Percentiles rank a stretch among this genome's conserved stretches.
Conservation (phyloP, 352 stramenopile genomes). For the Phytophthora meadii region DNA sequence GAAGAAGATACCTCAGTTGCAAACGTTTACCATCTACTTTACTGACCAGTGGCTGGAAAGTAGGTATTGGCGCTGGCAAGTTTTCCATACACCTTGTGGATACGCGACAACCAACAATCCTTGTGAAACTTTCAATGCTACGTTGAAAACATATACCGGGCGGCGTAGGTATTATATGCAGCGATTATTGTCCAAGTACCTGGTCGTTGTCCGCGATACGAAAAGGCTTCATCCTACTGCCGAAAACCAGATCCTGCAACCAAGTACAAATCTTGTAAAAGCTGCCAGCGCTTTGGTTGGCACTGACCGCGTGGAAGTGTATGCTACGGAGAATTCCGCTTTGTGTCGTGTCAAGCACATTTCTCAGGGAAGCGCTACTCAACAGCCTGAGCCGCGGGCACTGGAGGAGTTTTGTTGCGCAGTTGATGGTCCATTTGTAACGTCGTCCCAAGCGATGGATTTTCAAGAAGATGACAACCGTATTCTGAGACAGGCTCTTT, state of each 20-base stretch:
- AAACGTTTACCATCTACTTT: neutral
- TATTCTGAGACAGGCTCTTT: neutral
- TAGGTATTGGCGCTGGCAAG: neutral
- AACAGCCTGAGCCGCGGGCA: too few relatives aligned
- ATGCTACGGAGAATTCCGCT: too few relatives aligned
- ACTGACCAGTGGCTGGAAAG: neutral
- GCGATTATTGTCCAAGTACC: slow-evolving; percentile 14
- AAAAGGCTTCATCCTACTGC: too few relatives aligned
- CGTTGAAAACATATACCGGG: neutral
- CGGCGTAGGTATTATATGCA: neutral
- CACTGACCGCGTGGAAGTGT: too few relatives aligned
- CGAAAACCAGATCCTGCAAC: too few relatives aligned
- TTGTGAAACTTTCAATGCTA: too few relatives aligned
- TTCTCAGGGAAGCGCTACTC: too few relatives aligned
- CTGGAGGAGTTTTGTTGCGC: too few relatives aligned
- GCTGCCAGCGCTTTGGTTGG: too few relatives aligned
- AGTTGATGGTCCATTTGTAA: neutral
- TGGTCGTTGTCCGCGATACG: too few relatives aligned
- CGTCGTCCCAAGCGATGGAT: neutral
- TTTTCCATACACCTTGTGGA: neutral
- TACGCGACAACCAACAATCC: neutral
- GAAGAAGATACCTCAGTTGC: neutral
- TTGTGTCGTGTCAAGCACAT: too few relatives aligned
- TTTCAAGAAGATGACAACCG: slow-evolving; percentile 4
- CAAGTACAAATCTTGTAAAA: too few relatives aligned